Evolutionary conservation across 352 stramenopile genomes (phyloP).

Genomic region (Pythium vanterpoolii): DNA sequence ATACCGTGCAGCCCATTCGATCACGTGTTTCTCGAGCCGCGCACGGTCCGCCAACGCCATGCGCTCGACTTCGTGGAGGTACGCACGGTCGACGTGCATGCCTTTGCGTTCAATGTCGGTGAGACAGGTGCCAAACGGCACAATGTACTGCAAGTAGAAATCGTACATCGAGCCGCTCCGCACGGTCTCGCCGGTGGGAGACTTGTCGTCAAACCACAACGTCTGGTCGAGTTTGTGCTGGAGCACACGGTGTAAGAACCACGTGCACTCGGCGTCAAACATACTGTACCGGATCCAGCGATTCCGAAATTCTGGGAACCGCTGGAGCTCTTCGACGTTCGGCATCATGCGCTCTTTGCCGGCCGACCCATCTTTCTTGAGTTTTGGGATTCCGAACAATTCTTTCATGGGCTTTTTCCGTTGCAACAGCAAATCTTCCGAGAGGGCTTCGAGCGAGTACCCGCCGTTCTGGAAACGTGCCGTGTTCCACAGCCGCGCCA

Average conservation of each 20-base stretch:
- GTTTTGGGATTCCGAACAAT: constrained; percentile 92
- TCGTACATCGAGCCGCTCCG: constrained; percentile 89
- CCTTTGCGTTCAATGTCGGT: constrained; percentile 98
- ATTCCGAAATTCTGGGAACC: constrained; percentile 79
- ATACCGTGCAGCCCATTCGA: constrained; percentile 91
- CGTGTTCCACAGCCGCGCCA: constrained; percentile 93
- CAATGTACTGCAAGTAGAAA: constrained; percentile 96
- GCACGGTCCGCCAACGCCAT: constrained; percentile 89
- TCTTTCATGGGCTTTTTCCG: constrained; percentile 98
- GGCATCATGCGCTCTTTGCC: constrained; percentile 86
- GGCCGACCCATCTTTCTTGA: constrained; percentile 94
- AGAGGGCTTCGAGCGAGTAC: constrained; percentile 96
- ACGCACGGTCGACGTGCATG: constrained; percentile 88
- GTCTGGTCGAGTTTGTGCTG: constrained; percentile 88
- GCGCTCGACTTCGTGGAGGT: constrained; percentile 91
- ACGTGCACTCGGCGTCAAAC: constrained; percentile 97
- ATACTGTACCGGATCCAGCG: constrained; percentile 97
- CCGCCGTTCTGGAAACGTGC: constrained; percentile 79
- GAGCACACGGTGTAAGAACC: constrained; percentile 91
- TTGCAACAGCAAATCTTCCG: constrained; percentile 73
- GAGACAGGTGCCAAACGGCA: constrained; percentile 97
- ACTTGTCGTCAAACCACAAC: constrained; percentile 74
- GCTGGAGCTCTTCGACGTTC: constrained; percentile 78
- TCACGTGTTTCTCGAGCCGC: constrained; percentile 79
- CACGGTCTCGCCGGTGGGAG: constrained; percentile 13